These are phyloP conservation scores for Mycosphaerella sp. DNA, from an alignment of 2,329 filamentous ascomycete species.

Conservation along the genomic window DNA sequence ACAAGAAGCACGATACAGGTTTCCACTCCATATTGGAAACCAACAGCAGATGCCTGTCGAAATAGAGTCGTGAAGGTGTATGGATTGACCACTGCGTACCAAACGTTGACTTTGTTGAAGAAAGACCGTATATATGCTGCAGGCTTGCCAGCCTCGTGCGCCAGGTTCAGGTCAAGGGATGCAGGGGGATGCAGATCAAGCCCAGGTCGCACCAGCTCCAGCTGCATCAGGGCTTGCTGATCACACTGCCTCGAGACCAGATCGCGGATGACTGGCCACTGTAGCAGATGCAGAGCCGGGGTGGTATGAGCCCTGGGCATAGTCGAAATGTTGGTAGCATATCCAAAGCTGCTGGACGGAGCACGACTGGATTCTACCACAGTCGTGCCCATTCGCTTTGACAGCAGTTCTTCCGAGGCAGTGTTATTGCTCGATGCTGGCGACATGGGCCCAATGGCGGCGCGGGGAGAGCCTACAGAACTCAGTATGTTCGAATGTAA, in stretches of 20 bases:
- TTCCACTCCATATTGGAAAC: constrained; percentile 71
- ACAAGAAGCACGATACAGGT: constrained; percentile 78
- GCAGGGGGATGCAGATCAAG: constrained; percentile 54
- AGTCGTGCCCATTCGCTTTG: constrained; percentile 33
- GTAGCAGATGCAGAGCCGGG: constrained; percentile 67
- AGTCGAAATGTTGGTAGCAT: constrained; percentile 69
- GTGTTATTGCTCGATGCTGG: constrained; percentile 47
- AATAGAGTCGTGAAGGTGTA: constrained; percentile 74
- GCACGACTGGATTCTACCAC: constrained; percentile 34
- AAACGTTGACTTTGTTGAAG: constrained; percentile 74
- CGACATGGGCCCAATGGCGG: constrained; percentile 22
- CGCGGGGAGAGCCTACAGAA: constrained; percentile 4
- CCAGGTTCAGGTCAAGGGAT: constrained; percentile 20
- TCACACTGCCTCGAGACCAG: constrained; percentile 71
- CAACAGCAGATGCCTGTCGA: constrained; percentile 64
- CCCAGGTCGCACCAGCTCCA: constrained; percentile 75
- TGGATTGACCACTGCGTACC: constrained; percentile 80
- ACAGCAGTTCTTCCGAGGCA: constrained; percentile 36
- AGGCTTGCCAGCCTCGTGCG: constrained; percentile 10
- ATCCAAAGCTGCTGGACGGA: constrained; percentile 53
- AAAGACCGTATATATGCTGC: constrained; percentile 75
- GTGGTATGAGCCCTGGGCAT: constrained; percentile 84
- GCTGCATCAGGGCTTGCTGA: constrained; percentile 70
- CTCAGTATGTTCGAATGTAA: constrained; percentile 61
- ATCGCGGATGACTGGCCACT: constrained; percentile 74